Percentiles rank a stretch among this genome's conserved stretches.
These are phyloP conservation scores for Fusarium avenaceum DNA, from an alignment of 2,329 filamentous ascomycete species.

Conservation along the genomic window DNA sequence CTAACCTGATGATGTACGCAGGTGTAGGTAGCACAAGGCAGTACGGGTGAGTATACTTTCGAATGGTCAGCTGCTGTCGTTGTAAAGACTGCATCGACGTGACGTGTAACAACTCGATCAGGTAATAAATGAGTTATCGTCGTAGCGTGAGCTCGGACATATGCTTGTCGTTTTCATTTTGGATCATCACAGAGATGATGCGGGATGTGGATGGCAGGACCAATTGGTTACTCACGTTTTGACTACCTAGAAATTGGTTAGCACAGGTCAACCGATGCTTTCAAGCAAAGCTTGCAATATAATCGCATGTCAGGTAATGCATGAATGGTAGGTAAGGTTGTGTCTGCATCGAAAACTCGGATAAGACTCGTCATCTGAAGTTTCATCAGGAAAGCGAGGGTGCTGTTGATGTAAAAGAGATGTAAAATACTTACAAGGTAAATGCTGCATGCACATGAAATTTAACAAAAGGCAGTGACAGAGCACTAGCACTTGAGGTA, in stretches of 20 bases:
- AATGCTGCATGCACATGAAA: not conserved
- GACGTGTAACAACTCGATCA: conserved; percentile 47
- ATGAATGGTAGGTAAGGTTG: conserved; percentile 79
- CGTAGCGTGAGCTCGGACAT: conserved; percentile 83
- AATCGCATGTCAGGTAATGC: conserved; percentile 64
- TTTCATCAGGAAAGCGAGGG: conserved; percentile 56
- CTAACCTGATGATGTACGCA: conserved; percentile 46
- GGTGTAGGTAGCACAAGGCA: not conserved
- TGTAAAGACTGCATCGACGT: conserved; percentile 33
- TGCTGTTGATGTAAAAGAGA: conserved; percentile 22
- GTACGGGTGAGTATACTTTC: conserved; percentile 23
- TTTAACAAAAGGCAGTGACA: not conserved
- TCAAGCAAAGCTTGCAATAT: conserved; percentile 14
- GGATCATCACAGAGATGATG: conserved; percentile 77
- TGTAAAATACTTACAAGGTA: conserved; percentile 34
- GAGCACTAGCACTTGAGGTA: conserved; percentile 37
- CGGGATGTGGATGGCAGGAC: conserved; percentile 22
- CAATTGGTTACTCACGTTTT: conserved; percentile 46
- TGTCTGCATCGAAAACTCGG: conserved; percentile 79
- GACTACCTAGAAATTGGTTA: conserved; percentile 39
- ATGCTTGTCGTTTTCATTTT: conserved; percentile 95
- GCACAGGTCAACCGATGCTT: conserved; percentile 25
- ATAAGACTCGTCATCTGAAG: conserved; percentile 84
- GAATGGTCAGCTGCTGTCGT: conserved; percentile 45
- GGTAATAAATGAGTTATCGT: conserved; percentile 57